Percentiles rank a stretch among this genome's conserved stretches.
Evolutionary conservation across 495 filamentous ascomycete genomes (phyloP).

Genomic region (Trichoderma virens): DNA sequence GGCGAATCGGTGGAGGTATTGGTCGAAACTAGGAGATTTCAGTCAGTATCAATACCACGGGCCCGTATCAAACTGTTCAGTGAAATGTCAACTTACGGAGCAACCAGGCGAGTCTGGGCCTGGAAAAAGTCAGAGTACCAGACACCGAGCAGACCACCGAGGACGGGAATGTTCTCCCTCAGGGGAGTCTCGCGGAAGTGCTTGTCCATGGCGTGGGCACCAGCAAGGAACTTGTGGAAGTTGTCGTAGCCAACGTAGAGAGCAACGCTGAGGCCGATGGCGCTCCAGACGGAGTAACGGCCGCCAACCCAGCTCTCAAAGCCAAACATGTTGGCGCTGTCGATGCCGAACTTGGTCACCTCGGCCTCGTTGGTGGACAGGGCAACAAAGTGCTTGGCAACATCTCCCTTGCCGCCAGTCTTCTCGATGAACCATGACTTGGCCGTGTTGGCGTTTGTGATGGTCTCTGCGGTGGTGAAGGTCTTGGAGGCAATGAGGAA

Average conservation of each 20-base stretch:
- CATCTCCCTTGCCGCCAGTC: constrained; percentile 66
- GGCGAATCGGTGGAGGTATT: constrained; percentile 97
- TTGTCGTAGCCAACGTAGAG: constrained; percentile 95
- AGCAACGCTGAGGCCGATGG: constrained; percentile 89
- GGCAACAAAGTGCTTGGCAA: constrained; percentile 98
- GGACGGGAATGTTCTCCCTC: constrained; percentile 87
- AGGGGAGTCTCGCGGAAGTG: constrained; percentile 90
- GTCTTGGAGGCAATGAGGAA: constrained; percentile 99
- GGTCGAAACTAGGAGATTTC: constrained; percentile 62
- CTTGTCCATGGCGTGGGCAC: constrained; percentile 96
- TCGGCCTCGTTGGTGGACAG: constrained; percentile 92
- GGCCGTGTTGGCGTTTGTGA: constrained; percentile 91
- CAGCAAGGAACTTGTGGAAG: constrained; percentile 93
- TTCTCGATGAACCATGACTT: constrained; percentile 92
- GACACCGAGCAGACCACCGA: constrained; percentile 89
- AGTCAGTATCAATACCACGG: too few relatives aligned
- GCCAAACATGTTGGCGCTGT: constrained; percentile 97
- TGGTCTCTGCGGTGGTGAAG: constrained; percentile 97
- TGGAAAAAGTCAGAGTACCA: constrained; percentile 99
- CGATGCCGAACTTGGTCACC: constrained; percentile 97
- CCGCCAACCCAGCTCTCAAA: constrained; percentile 98
- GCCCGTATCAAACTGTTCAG: background rate
- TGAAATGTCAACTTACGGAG: constrained; percentile 50
- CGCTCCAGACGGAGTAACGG: constrained; percentile 96
- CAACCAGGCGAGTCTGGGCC: constrained; percentile 93